These are phyloP conservation scores for Aspergillus transmontanensis DNA, from an alignment of 2,329 filamentous ascomycete species.

Conservation along the genomic window DNA sequence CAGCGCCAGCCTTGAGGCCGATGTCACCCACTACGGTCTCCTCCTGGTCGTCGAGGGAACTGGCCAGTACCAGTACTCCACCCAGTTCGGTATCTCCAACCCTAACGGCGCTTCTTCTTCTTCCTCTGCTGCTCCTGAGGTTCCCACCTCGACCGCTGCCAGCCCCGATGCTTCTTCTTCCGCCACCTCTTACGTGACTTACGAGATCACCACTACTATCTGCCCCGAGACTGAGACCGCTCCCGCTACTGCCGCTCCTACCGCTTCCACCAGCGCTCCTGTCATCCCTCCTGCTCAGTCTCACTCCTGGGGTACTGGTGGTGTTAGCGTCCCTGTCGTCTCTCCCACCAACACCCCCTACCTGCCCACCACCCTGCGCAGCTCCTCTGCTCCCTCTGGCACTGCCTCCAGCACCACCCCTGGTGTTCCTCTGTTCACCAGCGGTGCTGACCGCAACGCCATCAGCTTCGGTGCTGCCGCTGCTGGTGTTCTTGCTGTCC, in stretches of 20 bases:
- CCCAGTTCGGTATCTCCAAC: conserved; percentile 61
- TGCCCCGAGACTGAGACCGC: conserved; percentile 13
- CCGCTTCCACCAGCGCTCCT: conserved; percentile 8
- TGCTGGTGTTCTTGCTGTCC: conserved; percentile 36
- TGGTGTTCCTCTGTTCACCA: conserved; percentile 29
- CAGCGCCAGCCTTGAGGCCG: conserved; percentile 48
- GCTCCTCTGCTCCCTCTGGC: conserved; percentile 16
- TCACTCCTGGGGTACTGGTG: conserved; percentile 1
- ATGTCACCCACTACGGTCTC: conserved; percentile 60
- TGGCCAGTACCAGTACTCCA: conserved; percentile 64
- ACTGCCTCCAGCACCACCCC: conserved; percentile 17
- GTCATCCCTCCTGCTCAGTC: conserved; percentile 9
- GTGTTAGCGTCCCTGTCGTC: conserved; percentile 17
- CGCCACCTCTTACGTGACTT: neutral
- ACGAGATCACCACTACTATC: conserved; percentile 10
- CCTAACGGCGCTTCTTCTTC: conserved; percentile 20
- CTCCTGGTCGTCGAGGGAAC: conserved; percentile 62
- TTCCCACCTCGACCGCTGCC: conserved; percentile 11
- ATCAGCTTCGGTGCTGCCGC: conserved; percentile 39
- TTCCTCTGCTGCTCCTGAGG: conserved; percentile 2
- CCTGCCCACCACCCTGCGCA: conserved; percentile 16
- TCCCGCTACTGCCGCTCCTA: conserved; percentile 12
- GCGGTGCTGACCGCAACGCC: conserved; percentile 37
- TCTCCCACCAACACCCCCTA: conserved; percentile 15
- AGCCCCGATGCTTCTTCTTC: conserved; percentile 15